Evolutionary conservation across 495 filamentous ascomycete species (phyloP).

Genomic region (Penicillium antarcticum): DNA sequence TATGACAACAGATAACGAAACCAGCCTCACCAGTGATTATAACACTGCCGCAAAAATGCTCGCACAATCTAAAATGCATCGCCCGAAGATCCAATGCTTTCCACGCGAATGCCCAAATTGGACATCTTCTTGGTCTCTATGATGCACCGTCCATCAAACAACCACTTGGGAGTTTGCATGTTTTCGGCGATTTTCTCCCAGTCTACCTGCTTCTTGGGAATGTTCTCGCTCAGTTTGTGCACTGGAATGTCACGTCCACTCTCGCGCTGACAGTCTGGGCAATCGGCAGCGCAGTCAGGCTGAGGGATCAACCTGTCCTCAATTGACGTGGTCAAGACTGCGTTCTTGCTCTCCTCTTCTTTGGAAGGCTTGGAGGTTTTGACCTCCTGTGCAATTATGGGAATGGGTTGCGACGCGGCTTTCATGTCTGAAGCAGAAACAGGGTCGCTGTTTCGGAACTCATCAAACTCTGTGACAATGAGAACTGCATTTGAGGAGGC

Average conservation of each 20-base stretch:
- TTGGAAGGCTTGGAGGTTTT: neutral
- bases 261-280: conserved; percentile 20
- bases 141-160: conserved; percentile 71
- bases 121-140: conserved; percentile 39
- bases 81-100: conserved; percentile 14
- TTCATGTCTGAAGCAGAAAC: neutral
- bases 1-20: no score
- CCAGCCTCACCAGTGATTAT: no score
- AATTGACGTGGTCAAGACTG: no score
- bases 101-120: conserved; percentile 13
- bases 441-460: conserved; percentile 14
- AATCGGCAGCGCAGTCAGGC: conserved; percentile 22
- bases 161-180: conserved; percentile 65
- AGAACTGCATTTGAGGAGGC: conserved; percentile 27
- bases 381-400: neutral
- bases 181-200: conserved; percentile 43
- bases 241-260: neutral
- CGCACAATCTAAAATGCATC: neutral
- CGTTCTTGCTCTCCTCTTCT: no score
- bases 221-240: neutral
- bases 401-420: neutral
- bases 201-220: conserved; percentile 33
- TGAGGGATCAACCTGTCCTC: neutral
- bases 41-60: no score
- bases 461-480: conserved; percentile 30